These are phyloP conservation scores for Uronychia binucleata DNA, from an alignment of 73 alveolate genomes.

Conservation along the genomic window DNA sequence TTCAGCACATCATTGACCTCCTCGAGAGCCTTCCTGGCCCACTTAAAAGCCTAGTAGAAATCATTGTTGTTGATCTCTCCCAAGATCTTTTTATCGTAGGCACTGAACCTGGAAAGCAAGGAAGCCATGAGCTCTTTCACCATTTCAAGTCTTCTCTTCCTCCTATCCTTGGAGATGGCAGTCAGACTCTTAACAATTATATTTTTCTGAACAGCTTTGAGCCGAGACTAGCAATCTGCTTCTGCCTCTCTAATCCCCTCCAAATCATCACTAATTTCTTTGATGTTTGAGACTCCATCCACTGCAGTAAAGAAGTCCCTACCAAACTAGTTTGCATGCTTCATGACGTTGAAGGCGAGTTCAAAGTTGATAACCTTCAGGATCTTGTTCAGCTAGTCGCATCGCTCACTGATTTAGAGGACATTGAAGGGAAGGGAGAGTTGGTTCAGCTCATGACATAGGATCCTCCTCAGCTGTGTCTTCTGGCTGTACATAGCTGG, in stretches of 20 bases:
- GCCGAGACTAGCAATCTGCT: neutral
- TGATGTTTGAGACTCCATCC: constrained; percentile 29
- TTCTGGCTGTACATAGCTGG: neutral
- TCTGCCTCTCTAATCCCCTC: neutral
- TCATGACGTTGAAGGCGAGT: constrained; percentile 45
- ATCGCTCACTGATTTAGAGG: constrained; percentile 33
- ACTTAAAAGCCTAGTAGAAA: constrained; percentile 3
- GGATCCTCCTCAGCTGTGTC: constrained; percentile 1
- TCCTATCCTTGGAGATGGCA: constrained; percentile 5
- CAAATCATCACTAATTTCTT: constrained; percentile 26
- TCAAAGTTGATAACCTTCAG: constrained; percentile 19
- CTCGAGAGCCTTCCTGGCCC: neutral
- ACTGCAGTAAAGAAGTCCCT: neutral
- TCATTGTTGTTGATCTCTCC: neutral
- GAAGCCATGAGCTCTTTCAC: constrained; percentile 7
- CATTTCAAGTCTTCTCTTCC: constrained; percentile 7
- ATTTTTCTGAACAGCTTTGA: constrained; percentile 6
- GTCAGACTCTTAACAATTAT: constrained; percentile 10
- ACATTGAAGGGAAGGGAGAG: constrained; percentile 21
- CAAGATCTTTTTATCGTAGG: neutral
- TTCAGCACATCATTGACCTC: neutral
- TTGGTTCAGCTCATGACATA: neutral
- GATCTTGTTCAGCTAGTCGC: constrained; percentile 23
- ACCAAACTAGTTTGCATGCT: constrained; percentile 43
- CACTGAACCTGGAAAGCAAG: neutral